phyloP scores from a whole-genome alignment of 2,329 filamentous ascomycete species.

The Monosporascus sp. region DNA sequence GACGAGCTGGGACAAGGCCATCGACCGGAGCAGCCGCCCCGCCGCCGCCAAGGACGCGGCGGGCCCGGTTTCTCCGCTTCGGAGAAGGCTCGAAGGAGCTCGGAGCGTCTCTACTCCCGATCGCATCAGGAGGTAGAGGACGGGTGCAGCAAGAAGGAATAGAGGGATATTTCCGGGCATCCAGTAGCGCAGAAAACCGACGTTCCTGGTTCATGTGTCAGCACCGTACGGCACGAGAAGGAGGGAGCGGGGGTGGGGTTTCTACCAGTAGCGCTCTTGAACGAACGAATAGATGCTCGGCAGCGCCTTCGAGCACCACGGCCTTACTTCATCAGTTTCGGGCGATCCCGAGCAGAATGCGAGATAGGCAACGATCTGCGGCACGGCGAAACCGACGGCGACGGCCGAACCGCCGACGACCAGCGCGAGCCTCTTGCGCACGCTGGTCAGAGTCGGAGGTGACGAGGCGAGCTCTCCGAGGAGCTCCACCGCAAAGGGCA shows the following conservation, averaged over 20 bases:
- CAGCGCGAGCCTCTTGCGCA: conserved; percentile 52
- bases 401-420: conserved; percentile 63
- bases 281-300: conserved; percentile 93
- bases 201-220: conserved; percentile 56
- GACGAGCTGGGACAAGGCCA: conserved; percentile 68
- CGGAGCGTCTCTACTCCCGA: conserved; percentile 47
- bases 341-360: conserved; percentile 54
- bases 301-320: conserved; percentile 69
- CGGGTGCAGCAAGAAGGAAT: conserved; percentile 76
- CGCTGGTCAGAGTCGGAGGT: conserved; percentile 27
- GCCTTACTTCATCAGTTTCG: conserved; percentile 35
- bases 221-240: conserved; percentile 5
- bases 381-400: conserved; percentile 60
- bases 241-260: conserved; percentile 11
- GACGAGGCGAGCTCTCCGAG: conserved; percentile 31
- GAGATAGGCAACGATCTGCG: conserved; percentile 70
- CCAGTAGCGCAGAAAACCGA: conserved; percentile 89
- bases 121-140: conserved; percentile 60
- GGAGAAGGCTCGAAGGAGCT: conserved; percentile 2
- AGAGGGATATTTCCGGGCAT: conserved; percentile 78
- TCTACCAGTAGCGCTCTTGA: conserved; percentile 84
- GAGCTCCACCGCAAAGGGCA: conserved; percentile 58
- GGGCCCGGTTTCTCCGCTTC: background rate
- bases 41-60: conserved; percentile 4
- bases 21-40: conserved; percentile 37